Conservation (phyloP, 768 basidiomycete species). For the Psilocybe sp. region DNA sequence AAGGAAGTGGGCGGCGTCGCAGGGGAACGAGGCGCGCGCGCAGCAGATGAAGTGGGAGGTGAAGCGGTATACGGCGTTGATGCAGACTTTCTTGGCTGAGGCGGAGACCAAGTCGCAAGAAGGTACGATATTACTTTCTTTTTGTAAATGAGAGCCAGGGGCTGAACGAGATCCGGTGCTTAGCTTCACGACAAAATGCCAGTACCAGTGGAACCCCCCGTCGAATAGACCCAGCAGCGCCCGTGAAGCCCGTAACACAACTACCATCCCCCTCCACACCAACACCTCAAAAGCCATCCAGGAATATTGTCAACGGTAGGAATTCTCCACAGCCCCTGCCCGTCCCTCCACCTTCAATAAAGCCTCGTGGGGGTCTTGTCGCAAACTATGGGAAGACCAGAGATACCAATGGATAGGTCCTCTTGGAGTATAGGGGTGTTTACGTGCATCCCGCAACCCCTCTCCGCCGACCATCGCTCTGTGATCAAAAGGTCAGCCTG, state of each 20-base stretch:
- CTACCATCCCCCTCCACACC: constrained; percentile 17
- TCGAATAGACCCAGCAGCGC: too few species aligned
- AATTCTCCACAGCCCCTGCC: too few species aligned
- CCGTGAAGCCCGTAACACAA: constrained; percentile 20
- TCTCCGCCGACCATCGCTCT: neutral
- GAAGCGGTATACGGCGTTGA: constrained; percentile 73
- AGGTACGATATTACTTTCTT: constrained; percentile 36
- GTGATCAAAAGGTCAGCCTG: neutral
- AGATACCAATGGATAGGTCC: constrained; percentile 13
- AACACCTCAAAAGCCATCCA: constrained; percentile 16
- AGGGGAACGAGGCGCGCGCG: constrained; percentile 73
- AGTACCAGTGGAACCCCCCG: constrained; percentile 11
- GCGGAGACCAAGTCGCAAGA: constrained; percentile 68
- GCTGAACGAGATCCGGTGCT: neutral
- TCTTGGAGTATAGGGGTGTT: neutral
- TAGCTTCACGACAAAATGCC: constrained; percentile 4
- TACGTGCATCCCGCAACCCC: neutral
- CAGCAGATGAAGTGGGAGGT: constrained; percentile 83
- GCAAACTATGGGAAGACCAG: constrained; percentile 8
- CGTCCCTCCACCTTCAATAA: too few species aligned
- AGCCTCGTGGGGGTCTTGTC: constrained; percentile 3
- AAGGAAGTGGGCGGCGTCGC: constrained; percentile 80
- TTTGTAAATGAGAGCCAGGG: neutral
- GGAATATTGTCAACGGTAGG: too few species aligned
- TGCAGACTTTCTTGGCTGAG: constrained; percentile 78